Conservation (phyloP, 2,329 filamentous ascomycete genomes). For the Cercospora sp. region DNA sequence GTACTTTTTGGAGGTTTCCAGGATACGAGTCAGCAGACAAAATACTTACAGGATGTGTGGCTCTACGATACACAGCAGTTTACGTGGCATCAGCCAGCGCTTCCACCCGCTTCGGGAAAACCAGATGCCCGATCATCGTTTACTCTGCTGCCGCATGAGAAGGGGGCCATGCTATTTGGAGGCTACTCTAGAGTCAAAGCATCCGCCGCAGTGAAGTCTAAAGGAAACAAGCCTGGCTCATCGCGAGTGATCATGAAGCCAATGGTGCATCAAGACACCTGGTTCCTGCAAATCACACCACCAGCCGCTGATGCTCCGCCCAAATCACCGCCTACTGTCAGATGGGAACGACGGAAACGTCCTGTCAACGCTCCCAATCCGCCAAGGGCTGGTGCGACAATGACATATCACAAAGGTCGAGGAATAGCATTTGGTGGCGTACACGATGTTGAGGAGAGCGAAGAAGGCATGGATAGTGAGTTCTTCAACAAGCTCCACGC, state of each 20-base stretch:
- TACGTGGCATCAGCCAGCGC: slow-evolving; percentile 74
- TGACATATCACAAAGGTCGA: slow-evolving; percentile 90
- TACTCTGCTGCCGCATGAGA: slow-evolving; percentile 85
- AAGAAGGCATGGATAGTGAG: slow-evolving; percentile 90
- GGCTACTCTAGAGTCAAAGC: slow-evolving; percentile 91
- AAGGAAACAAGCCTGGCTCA: slow-evolving; percentile 57
- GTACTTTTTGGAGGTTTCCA: slow-evolving; percentile 96
- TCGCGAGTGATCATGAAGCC: slow-evolving; percentile 77
- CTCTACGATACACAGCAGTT: slow-evolving; percentile 89
- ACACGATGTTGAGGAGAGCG: slow-evolving; percentile 54
- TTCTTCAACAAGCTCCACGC: slow-evolving; percentile 92
- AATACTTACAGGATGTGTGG: slow-evolving; percentile 92
- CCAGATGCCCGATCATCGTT: slow-evolving; percentile 91
- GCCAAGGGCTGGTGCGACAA: slow-evolving; percentile 81
- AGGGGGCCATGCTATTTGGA: slow-evolving; percentile 85
- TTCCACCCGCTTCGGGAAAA: slow-evolving; percentile 73
- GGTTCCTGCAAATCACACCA: slow-evolving; percentile 79
- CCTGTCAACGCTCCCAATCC: slow-evolving; percentile 87
- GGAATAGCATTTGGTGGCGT: slow-evolving; percentile 94
- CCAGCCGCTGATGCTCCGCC: slow-evolving; percentile 66
- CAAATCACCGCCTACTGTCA: slow-evolving; percentile 67
- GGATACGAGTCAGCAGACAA: slow-evolving; percentile 91
- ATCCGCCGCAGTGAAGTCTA: slow-evolving; percentile 60
- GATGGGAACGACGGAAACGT: slow-evolving; percentile 92
- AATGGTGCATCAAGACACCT: slow-evolving; percentile 91